Evolutionary conservation across 2,329 filamentous ascomycete species (phyloP).

Genomic region (Cladosporium colombiae): DNA sequence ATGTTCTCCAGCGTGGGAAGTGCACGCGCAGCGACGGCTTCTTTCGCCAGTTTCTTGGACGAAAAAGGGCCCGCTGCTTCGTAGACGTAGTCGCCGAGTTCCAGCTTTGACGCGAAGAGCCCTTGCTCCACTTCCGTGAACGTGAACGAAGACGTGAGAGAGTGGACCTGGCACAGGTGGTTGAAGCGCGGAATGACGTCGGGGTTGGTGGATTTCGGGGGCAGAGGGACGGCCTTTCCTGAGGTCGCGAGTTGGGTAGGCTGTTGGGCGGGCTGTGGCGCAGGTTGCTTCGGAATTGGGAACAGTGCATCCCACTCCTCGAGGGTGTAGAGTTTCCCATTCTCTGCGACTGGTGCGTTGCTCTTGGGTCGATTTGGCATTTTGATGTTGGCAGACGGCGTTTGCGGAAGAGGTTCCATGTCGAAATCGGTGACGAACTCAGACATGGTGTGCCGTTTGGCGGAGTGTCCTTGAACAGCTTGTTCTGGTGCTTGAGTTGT

Average conservation of each 20-base stretch:
- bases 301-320: background rate
- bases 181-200: constrained; percentile 21
- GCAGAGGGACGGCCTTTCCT: constrained; percentile 1
- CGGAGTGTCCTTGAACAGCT: background rate
- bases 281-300: background rate
- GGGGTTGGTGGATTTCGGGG: constrained; percentile 5
- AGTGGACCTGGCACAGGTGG: constrained; percentile 28
- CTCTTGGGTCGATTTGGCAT: background rate
- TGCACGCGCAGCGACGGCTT: constrained; percentile 40
- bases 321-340: background rate
- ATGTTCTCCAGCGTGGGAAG: constrained; percentile 35
- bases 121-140: constrained; percentile 11
- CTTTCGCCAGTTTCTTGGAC: constrained; percentile 48
- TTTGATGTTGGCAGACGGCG: background rate
- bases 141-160: constrained; percentile 23
- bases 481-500: background rate
- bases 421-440: background rate
- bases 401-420: background rate
- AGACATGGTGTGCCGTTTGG: background rate
- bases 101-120: constrained; percentile 23
- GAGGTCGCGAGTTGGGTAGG: no score
- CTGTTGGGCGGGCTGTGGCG: background rate
- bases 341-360: background rate
- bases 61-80: constrained; percentile 33
- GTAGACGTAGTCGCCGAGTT: constrained; percentile 31